Conservation (phyloP, 2,329 filamentous ascomycete genomes). For the Trichophyton rubrum region DNA sequence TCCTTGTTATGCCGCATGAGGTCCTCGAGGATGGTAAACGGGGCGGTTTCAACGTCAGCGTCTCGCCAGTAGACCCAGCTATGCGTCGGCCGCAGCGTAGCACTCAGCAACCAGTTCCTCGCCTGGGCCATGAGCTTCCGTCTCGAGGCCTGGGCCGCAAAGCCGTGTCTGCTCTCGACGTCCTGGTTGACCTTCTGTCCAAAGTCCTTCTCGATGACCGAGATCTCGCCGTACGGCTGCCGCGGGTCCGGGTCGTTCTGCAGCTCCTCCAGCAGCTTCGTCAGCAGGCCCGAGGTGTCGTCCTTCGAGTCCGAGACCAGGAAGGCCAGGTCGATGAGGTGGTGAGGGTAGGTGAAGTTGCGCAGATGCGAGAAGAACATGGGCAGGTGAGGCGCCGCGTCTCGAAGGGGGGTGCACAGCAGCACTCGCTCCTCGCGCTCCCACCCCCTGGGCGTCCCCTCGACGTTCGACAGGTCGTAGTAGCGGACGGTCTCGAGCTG, state of each 20-base stretch:
- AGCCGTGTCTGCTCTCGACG: slow-evolving; percentile 92
- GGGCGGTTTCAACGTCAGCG: slow-evolving; percentile 94
- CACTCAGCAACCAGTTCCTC: slow-evolving; percentile 90
- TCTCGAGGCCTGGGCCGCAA: slow-evolving; percentile 84
- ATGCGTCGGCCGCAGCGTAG: slow-evolving; percentile 83
- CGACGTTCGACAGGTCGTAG: slow-evolving; percentile 85
- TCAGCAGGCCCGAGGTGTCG: slow-evolving; percentile 64
- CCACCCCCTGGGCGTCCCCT: slow-evolving; percentile 87
- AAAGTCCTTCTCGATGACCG: slow-evolving; percentile 97
- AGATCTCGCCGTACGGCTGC: slow-evolving; percentile 87
- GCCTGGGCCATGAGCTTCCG: slow-evolving; percentile 97
- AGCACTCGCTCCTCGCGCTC: slow-evolving; percentile 91
- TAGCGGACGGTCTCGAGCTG: slow-evolving; percentile 92
- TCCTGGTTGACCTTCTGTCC: slow-evolving; percentile 96
- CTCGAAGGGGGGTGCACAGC: slow-evolving; percentile 83
- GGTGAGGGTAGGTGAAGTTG: slow-evolving; percentile 95
- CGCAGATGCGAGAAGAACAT: slow-evolving; percentile 99
- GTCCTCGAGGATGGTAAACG: slow-evolving; percentile 92
- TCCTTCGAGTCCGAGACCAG: slow-evolving; percentile 97
- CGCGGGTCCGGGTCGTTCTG: slow-evolving; percentile 68
- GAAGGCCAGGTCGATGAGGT: slow-evolving; percentile 91
- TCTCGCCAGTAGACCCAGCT: slow-evolving; percentile 99
- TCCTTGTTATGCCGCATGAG: slow-evolving; percentile 98
- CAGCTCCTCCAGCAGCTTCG: slow-evolving; percentile 60
- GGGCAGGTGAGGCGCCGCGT: slow-evolving; percentile 77